phyloP scores from a whole-genome alignment of 73 alveolate species.

The Durusdinium trenchii region DNA sequence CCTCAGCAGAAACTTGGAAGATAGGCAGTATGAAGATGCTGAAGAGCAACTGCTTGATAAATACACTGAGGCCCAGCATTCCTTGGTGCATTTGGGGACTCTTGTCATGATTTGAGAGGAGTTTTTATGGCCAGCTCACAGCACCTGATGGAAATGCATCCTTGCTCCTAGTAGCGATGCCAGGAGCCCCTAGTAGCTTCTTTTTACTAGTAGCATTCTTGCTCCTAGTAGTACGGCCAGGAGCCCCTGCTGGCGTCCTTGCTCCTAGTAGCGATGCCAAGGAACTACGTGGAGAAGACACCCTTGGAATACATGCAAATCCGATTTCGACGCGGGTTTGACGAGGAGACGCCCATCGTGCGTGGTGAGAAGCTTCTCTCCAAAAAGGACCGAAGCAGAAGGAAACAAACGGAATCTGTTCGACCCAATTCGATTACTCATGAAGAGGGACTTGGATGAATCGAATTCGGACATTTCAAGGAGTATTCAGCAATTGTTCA shows the following conservation, averaged over 20 bases:
- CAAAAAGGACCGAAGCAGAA: constrained; percentile 27
- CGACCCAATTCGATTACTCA: background rate
- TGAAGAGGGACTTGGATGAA: background rate
- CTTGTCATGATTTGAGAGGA: background rate
- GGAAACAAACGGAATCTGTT: background rate
- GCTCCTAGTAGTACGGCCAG: too few species aligned
- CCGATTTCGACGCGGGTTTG: constrained; percentile 93
- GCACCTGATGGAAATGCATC: too few species aligned
- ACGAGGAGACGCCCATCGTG: constrained; percentile 85
- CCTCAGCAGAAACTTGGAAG: background rate
- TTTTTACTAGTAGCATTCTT: too few species aligned
- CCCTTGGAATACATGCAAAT: constrained; percentile 88
- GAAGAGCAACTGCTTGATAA: background rate
- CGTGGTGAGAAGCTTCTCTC: constrained; percentile 84
- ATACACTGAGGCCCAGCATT: constrained; percentile 71
- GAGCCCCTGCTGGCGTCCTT: too few species aligned
- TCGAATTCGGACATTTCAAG: too few species aligned
- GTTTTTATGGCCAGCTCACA: too few species aligned
- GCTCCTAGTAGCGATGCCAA: too few species aligned
- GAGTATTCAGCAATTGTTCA: too few species aligned
- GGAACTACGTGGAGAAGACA: constrained; percentile 85
- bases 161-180: too few species aligned
- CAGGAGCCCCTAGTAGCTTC: too few species aligned
- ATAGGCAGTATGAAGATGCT: too few species aligned
- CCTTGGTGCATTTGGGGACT: constrained; percentile 78